Percentiles rank a stretch among this genome's conserved stretches.
These are phyloP conservation scores for Brettanomyces anomalus DNA, from an alignment of 805 yeast genomes.

Conservation along the genomic window DNA sequence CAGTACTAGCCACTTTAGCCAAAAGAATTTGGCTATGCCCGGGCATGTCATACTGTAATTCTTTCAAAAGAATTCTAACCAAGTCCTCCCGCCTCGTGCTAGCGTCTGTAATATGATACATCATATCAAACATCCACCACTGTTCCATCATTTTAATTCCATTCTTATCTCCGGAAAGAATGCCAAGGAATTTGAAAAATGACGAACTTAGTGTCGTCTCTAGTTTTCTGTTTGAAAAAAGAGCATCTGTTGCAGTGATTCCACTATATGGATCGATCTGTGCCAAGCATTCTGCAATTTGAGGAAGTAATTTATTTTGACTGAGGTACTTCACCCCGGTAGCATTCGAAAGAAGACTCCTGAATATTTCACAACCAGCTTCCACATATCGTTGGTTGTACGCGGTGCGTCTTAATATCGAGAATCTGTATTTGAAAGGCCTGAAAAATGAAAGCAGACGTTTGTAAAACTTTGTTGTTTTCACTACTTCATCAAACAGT, in stretches of 20 bases:
- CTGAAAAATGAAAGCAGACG: conserved; percentile 78
- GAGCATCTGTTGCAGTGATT: conserved; percentile 60
- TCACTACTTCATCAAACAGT: conserved; percentile 67
- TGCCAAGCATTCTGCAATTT: conserved; percentile 81
- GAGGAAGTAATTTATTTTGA: conserved; percentile 75
- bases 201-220: conserved; percentile 63
- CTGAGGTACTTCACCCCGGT: conserved; percentile 61
- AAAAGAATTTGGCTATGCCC: conserved; percentile 59
- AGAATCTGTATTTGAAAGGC: conserved; percentile 82
- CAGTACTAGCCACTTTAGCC: conserved; percentile 51
- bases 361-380: conserved; percentile 71
- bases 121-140: conserved; percentile 78
- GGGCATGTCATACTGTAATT: conserved; percentile 49
- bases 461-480: conserved; percentile 78
- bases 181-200: conserved; percentile 72
- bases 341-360: conserved; percentile 47
- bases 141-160: conserved; percentile 68
- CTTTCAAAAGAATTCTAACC: conserved; percentile 46
- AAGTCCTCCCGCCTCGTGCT: conserved; percentile 47
- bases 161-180: conserved; percentile 44
- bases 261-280: conserved; percentile 79
- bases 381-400: conserved; percentile 48
- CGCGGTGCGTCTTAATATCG: conserved; percentile 41
- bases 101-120: conserved; percentile 59
- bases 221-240: conserved; percentile 53